phyloP scores from a whole-genome alignment of 73 alveolate genomes.

The Tetrahymena thermophila region DNA sequence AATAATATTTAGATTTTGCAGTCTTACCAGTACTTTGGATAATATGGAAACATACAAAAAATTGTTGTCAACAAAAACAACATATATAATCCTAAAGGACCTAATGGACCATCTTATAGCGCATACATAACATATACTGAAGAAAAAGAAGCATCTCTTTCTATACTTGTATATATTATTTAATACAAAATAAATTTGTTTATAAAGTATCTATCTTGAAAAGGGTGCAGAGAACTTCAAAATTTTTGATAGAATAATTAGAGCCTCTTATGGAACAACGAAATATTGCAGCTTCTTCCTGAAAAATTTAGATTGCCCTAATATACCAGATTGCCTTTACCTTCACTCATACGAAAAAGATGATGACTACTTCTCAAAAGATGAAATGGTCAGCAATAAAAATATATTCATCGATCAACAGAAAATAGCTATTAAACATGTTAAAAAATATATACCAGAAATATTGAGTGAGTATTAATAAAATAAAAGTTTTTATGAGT shows the following conservation, averaged over 20 bases:
- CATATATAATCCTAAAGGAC: slow-evolving; percentile 56
- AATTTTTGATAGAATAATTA: slow-evolving; percentile 46
- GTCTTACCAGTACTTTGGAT: slow-evolving; percentile 69
- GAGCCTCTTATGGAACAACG: slow-evolving; percentile 83
- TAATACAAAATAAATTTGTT: too few species aligned
- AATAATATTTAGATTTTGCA: slow-evolving; percentile 15
- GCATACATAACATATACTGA: slow-evolving; percentile 70
- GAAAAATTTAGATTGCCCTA: slow-evolving; percentile 59
- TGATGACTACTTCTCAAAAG: slow-evolving; percentile 39
- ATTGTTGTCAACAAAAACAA: slow-evolving; percentile 63
- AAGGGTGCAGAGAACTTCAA: slow-evolving; percentile 48
- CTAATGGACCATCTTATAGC: slow-evolving; percentile 63
- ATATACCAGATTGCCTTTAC: slow-evolving; percentile 70
- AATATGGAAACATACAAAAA: slow-evolving; percentile 60
- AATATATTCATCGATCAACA: slow-evolving; percentile 14
- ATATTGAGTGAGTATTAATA: not conserved
- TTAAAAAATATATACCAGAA: slow-evolving; percentile 16
- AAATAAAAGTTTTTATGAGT: not conserved
- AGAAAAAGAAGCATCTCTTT: slow-evolving; percentile 65
- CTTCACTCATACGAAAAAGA: slow-evolving; percentile 64
- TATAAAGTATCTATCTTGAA: not conserved
- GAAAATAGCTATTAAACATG: slow-evolving; percentile 16
- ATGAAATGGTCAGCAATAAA: slow-evolving; percentile 34
- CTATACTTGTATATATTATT: slow-evolving; percentile 43
- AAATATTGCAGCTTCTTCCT: slow-evolving; percentile 72